phyloP scores from a whole-genome alignment of 331 rosid genomes.

The Saraca asoca region DNA sequence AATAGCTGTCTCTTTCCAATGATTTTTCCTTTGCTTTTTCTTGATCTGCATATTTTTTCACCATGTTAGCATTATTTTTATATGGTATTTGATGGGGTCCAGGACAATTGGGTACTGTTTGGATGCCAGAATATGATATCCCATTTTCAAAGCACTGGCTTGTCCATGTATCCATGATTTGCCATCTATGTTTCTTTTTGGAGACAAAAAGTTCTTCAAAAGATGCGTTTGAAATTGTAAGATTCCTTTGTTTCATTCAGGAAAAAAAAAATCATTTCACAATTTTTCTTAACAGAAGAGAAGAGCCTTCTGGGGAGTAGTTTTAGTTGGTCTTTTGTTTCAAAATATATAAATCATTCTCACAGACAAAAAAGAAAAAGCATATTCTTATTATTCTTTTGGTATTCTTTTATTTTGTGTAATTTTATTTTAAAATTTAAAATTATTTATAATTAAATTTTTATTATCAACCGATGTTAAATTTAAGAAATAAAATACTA shows the following conservation, averaged over 20 bases:
- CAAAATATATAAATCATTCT: too few species aligned
- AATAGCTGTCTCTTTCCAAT: constrained; percentile 4
- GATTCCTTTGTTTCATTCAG: neutral
- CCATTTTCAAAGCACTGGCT: constrained; percentile 30
- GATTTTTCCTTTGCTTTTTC: constrained; percentile 15
- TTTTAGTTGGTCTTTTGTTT: too few species aligned
- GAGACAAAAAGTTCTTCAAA: constrained; percentile 21
- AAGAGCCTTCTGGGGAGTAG: neutral
- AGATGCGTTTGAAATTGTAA: constrained; percentile 18
- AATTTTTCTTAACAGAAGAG: too few species aligned
- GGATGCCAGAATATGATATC: neutral
- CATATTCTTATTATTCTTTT: too few species aligned
- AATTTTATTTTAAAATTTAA: too few species aligned
- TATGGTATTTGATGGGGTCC: constrained; percentile 24
- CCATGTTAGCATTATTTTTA: constrained; percentile 16
- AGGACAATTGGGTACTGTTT: neutral
- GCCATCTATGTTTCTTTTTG: constrained; percentile 1
- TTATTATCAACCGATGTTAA: too few species aligned
- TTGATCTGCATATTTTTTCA: constrained; percentile 36
- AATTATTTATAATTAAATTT: too few species aligned
- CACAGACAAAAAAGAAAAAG: too few species aligned
- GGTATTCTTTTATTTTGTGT: too few species aligned
- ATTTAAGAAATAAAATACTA: too few species aligned
- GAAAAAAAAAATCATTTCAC: neutral
- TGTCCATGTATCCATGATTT: constrained; percentile 21